A percentile compares a stretch with the other conserved stretches of the same genome.
Evolutionary conservation across 1,284 basidiomycete species (phyloP).

Genomic region (Anthracocystis panici-leucophaei): DNA sequence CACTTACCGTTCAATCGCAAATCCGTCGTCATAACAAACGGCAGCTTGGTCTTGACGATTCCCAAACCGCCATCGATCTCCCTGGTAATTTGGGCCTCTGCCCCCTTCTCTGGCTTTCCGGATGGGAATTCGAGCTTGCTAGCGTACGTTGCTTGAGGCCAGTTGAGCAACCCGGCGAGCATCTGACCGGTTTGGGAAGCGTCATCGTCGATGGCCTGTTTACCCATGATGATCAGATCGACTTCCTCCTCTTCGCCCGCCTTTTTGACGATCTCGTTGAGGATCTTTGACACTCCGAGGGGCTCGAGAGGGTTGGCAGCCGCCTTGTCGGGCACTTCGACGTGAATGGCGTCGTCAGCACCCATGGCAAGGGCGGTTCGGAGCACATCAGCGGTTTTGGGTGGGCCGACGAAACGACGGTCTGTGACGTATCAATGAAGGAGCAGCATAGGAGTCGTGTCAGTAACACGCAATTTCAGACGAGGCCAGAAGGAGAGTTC

Average conservation of each 20-base stretch:
- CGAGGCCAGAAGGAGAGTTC: neutral
- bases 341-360: constrained; percentile 91
- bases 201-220: constrained; percentile 98
- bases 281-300: constrained; percentile 84
- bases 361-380: constrained; percentile 98
- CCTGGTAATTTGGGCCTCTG: constrained; percentile 80
- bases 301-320: constrained; percentile 79
- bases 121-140: constrained; percentile 81
- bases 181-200: constrained; percentile 97
- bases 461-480: neutral
- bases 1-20: constrained; percentile 74
- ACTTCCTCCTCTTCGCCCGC: constrained; percentile 75
- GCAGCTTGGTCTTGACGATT: constrained; percentile 83
- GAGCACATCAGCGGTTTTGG: constrained; percentile 89
- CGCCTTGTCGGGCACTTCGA: constrained; percentile 78
- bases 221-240: constrained; percentile 95
- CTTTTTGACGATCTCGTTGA: constrained; percentile 81
- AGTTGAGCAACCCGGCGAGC: constrained; percentile 90
- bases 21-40: constrained; percentile 92
- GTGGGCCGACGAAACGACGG: constrained; percentile 89
- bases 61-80: constrained; percentile 96
- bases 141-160: constrained; percentile 95
- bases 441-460: neutral
- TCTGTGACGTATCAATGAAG: constrained; percentile 26
- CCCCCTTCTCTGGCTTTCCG: constrained; percentile 75